Percentiles rank a stretch among this genome's conserved stretches.
These are phyloP conservation scores for Carpinus fangiana DNA, from an alignment of 306 rosid species.

Conservation along the genomic window DNA sequence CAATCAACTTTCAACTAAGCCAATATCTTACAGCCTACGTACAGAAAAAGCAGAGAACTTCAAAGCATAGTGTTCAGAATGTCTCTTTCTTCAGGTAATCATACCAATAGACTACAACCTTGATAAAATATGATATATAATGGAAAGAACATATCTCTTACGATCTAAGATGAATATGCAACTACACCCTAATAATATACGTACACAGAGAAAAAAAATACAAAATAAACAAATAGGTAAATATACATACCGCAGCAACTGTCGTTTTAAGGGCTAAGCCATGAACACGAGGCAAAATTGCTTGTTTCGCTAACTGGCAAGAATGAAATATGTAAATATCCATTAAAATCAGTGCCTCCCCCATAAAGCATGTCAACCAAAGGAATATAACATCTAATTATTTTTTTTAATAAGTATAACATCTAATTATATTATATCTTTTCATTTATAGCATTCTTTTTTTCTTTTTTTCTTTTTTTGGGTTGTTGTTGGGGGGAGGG, in stretches of 20 bases:
- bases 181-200: neutral
- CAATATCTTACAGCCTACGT: neutral
- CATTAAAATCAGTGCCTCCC: constrained; percentile 13
- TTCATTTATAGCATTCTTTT: neutral
- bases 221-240: constrained; percentile 13
- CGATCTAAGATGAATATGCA: neutral
- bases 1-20: neutral
- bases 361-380: constrained; percentile 21
- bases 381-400: neutral
- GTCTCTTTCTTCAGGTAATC: neutral
- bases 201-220: constrained; percentile 9
- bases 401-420: neutral
- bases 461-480: no score
- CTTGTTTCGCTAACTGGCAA: constrained; percentile 82
- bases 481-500: no score
- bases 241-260: constrained; percentile 84
- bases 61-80: neutral
- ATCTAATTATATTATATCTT: neutral
- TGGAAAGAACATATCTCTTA: neutral
- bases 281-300: constrained; percentile 93
- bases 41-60: neutral
- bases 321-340: constrained; percentile 24
- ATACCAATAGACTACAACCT: neutral
- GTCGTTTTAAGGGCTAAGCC: constrained; percentile 96
- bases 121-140: neutral